phyloP scores from a whole-genome alignment of 148 eudicot species.

The Vaccinium darrowii region DNA sequence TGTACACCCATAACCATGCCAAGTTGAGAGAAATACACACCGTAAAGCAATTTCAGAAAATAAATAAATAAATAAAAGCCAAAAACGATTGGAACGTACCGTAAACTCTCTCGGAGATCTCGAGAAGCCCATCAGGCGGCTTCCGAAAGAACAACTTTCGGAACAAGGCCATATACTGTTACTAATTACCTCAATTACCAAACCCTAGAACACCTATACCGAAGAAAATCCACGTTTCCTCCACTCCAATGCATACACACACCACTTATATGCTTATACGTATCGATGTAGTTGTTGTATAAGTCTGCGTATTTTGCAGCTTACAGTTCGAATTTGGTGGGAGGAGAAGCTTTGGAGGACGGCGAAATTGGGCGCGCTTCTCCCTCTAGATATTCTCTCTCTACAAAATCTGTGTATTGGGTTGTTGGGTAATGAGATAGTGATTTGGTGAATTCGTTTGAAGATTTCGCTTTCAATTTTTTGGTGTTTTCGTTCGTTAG shows the following conservation, averaged over 20 bases:
- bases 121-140: slow-evolving; percentile 92
- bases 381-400: not conserved
- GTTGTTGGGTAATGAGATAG: not conserved
- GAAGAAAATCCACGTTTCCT: not conserved
- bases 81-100: slow-evolving; percentile 34
- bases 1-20: not conserved
- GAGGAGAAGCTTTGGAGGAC: not conserved
- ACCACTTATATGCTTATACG: not conserved
- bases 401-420: not conserved
- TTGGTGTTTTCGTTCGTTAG: not conserved
- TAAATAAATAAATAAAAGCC: not conserved
- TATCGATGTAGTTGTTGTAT: not conserved
- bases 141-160: slow-evolving; percentile 73
- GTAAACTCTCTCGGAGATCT: slow-evolving; percentile 78
- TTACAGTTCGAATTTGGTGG: not conserved
- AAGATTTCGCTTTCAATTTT: not conserved
- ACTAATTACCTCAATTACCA: not conserved
- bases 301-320: not conserved
- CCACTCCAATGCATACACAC: not conserved
- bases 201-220: slow-evolving; percentile 16
- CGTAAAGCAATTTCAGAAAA: not conserved
- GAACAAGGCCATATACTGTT: slow-evolving; percentile 49
- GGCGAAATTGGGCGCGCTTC: not conserved
- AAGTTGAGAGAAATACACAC: not conserved
- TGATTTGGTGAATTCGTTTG: not conserved